Evolutionary conservation across 1,139 yeast species (phyloP), one percentile per base, ranked within the genome.

Genomic region (Blastobotrys illinoisensis): DNA sequence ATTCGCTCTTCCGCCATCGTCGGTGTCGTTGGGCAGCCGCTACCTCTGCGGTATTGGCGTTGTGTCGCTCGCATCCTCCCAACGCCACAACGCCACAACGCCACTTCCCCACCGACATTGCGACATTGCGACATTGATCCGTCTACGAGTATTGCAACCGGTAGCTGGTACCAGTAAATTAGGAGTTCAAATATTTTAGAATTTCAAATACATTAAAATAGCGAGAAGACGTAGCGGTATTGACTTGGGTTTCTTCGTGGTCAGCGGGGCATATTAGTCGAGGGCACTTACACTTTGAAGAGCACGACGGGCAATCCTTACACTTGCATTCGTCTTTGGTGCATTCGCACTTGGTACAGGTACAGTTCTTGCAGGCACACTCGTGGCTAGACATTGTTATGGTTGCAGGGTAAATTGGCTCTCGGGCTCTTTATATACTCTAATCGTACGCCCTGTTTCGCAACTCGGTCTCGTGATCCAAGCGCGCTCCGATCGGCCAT

Each of bases 1-100:
- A 70, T 69, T 24, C 21, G 40, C 40, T 32, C 40, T 26, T 68
- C 72, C 46, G 67, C 58, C 71, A 68, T 69, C 21, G 24, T 55
- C 20, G 46, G n/a, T 45, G 26, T 47, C 6, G 43, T 36, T 18
- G 46, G 20, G 16, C 11, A 26, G 40, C 40, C 16, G 14, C 16
- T 13, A 18, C 14, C 14, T 9, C 7, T 9, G 24, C 14, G 46
- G 46, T 44, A 2, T 32, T 32, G 40, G 40, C 11, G 32, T 26
- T 4, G 23, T 26, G 32, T 26, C 32, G 32, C 32, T 3, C 13
- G 32, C 32, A 3, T 26, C 13, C 40, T 32, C 40, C 40, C 40
- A 32, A 32, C 40, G 40, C 40, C 40, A 32, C 40, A 26, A 6
- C 23, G 23, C 23, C 32, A 26, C 32, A 11, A 26, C 4, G 9